Base-by-base conservation (phyloP, 495 filamentous ascomycete genomes). In the Margaritispora aquatica region DNA sequence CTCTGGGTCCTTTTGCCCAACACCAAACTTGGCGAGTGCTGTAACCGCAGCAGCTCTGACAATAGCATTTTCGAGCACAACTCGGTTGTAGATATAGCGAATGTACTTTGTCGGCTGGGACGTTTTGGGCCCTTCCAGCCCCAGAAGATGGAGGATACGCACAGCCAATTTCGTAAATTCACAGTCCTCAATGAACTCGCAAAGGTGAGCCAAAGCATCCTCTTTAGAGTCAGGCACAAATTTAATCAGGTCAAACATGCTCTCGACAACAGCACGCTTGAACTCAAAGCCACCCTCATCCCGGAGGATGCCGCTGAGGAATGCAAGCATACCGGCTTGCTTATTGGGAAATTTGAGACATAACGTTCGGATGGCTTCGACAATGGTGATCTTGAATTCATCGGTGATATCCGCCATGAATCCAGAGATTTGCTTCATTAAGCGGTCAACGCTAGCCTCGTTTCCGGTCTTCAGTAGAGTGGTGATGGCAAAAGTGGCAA, bases 141-240 rank as follows among this genome's bases (percentile, higher is more conserved):
- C 94, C 29, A 99, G 83, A 26, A 97, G 81, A 74, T 97, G 93
- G 36, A 99, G 76, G 60, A 97, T 91, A 47, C 95, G 85, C 51
- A 99, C 93, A 34, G 95, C 93, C 54, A 99, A 81, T 75, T 99
- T 99, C 19, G 94, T 97, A 72, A 97, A 99, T 68, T 99, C 94
- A 78, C 94, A 99, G 70, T 99, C 94, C 72, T 99, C 94, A 63
- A 99, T 97, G 72, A 99, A 99, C 69, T 99, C 94, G 75, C 93
- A 97, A 17, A 99, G 84, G 69, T 97, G 94, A 15, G 92, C 90
- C 34, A 99, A 84, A 21, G 95, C 92, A 69, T 99, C 95, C 76
- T 97, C 94, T 75, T 95, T 96, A 65, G 90, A 95, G 41, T 96
- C 94, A 2, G 95, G 94, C 4, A 97, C 94, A 70, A 97, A 99